Evolutionary conservation across 208 protist genomes (phyloP).

Genomic region (Porcisia hertigi): DNA sequence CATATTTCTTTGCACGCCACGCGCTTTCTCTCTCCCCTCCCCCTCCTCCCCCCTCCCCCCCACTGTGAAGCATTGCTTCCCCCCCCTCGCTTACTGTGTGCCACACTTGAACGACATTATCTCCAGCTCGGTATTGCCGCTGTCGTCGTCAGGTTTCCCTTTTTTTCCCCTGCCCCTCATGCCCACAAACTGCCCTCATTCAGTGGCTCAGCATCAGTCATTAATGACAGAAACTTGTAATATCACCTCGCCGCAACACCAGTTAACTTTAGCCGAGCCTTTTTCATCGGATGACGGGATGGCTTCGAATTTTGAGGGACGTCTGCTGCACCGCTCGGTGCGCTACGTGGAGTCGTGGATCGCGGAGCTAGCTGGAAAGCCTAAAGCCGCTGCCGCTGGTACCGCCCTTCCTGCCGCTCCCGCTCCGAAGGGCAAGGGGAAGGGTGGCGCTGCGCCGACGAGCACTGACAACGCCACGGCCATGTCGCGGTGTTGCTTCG

Average conservation of each 20-base stretch:
- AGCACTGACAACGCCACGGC: conserved; percentile 39
- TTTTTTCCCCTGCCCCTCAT: too few relatives aligned
- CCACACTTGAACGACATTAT: too few relatives aligned
- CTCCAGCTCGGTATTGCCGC: too few relatives aligned
- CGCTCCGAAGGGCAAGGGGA: conserved; percentile 18
- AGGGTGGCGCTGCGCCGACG: conserved; percentile 21
- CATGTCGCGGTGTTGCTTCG: conserved; percentile 87
- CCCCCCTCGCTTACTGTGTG: neutral
- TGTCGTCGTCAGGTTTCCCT: too few relatives aligned
- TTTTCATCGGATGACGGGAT: too few relatives aligned
- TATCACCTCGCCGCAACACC: too few relatives aligned
- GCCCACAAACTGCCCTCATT: too few relatives aligned
- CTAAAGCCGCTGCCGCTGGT: conserved; percentile 12
- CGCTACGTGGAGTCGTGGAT: conserved; percentile 81
- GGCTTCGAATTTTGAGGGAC: conserved; percentile 64
- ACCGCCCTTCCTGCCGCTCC: conserved; percentile 18
- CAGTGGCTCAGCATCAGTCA: too few relatives aligned
- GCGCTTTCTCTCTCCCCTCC: neutral
- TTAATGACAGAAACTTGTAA: too few relatives aligned
- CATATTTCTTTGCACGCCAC: neutral
- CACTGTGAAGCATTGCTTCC: too few relatives aligned
- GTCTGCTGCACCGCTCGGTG: conserved; percentile 73
- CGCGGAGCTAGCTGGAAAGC: conserved; percentile 53
- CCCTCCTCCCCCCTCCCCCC: neutral
- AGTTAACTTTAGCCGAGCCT: too few relatives aligned